A percentile compares a stretch with the other conserved stretches of the same genome.
phyloP scores from a whole-genome alignment of 2,329 filamentous ascomycete genomes.

The Tolypocladium tropicale region DNA sequence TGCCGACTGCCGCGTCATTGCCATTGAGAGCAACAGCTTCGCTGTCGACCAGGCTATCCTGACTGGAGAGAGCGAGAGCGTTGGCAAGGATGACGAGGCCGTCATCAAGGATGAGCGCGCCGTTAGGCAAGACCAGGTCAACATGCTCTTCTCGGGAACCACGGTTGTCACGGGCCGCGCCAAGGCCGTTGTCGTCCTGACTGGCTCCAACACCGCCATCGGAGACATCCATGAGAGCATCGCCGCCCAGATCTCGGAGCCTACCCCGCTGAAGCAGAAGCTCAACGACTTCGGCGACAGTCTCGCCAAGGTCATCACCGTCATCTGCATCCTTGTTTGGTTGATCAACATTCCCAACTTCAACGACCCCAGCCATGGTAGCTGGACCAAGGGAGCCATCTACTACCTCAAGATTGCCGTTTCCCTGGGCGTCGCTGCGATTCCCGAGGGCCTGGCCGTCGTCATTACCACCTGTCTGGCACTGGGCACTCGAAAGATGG shows the following conservation, averaged over 20 bases:
- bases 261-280: constrained; percentile 96
- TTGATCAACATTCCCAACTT: constrained; percentile 98
- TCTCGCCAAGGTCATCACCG: constrained; percentile 94
- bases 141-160: constrained; percentile 97
- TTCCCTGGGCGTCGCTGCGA: constrained; percentile 93
- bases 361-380: constrained; percentile 85
- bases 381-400: constrained; percentile 92
- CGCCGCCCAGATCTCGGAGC: constrained; percentile 92
- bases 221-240: constrained; percentile 99
- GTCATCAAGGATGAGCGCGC: constrained; percentile 68
- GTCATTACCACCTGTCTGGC: constrained; percentile 98
- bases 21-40: constrained; percentile 96
- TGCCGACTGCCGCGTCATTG: constrained; percentile 82
- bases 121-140: constrained; percentile 94
- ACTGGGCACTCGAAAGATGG: constrained; percentile 96
- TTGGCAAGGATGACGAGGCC: constrained; percentile 65
- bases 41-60: constrained; percentile 93
- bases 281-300: constrained; percentile 95
- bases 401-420: constrained; percentile 99
- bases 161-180: constrained; percentile 93
- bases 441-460: constrained; percentile 92
- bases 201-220: constrained; percentile 84
- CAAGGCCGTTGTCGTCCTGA: constrained; percentile 81
- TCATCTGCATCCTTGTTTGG: constrained; percentile 95
- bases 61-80: constrained; percentile 95